Evolutionary conservation across 345 rosid genomes (phyloP).

Genomic region (Rhodomyrtus tomentosa): DNA sequence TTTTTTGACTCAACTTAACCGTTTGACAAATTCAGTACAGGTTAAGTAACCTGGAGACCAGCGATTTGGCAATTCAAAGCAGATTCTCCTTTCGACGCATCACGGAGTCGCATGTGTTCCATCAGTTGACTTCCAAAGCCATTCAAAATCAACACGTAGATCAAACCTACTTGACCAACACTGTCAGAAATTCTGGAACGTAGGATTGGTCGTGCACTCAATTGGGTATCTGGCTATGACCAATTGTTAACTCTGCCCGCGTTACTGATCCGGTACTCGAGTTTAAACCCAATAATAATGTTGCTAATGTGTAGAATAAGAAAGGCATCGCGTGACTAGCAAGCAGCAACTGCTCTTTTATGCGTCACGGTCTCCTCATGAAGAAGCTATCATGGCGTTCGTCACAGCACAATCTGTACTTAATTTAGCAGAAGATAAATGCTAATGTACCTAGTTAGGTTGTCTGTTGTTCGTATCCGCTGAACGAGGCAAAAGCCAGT

Average conservation of each 20-base stretch:
- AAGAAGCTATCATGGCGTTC: not conserved
- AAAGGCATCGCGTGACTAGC: not conserved
- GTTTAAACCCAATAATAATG: not conserved
- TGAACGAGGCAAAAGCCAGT: too few relatives aligned
- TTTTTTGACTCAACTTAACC: too few relatives aligned
- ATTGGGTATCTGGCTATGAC: not conserved
- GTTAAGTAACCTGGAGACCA: not conserved
- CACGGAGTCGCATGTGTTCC: not conserved
- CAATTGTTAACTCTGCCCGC: not conserved
- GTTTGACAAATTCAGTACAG: too few relatives aligned
- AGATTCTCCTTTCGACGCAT: not conserved
- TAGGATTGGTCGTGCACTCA: not conserved
- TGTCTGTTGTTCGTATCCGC: too few relatives aligned
- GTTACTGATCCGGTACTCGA: not conserved
- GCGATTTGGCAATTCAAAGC: not conserved
- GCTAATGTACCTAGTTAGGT: not conserved
- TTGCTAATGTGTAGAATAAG: not conserved
- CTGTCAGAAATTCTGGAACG: not conserved
- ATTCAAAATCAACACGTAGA: not conserved
- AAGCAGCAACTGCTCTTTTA: not conserved
- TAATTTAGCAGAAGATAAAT: not conserved
- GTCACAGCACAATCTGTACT: too few relatives aligned
- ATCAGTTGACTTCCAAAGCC: not conserved
- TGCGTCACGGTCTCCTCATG: not conserved
- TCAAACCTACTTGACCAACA: not conserved